Evolutionary conservation across 306 rosid genomes (phyloP).

Genomic region (Glycine latifolia): DNA sequence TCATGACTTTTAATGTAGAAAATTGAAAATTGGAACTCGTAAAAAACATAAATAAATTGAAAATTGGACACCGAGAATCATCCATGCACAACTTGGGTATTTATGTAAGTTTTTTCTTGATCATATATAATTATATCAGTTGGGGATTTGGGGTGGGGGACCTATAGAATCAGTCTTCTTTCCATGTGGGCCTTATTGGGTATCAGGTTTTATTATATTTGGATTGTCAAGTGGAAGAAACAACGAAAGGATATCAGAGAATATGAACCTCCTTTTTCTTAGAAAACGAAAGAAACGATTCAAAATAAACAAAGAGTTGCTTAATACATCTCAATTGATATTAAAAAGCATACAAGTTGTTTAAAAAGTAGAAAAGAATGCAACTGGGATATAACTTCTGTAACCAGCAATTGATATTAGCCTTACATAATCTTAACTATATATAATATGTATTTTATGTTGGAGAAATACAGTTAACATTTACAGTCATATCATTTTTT

Average conservation of each 20-base stretch:
- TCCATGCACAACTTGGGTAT: background rate
- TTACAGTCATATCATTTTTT: background rate
- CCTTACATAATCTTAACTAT: background rate
- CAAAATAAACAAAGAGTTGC: background rate
- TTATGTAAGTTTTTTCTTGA: background rate
- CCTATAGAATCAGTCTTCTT: constrained; percentile 30
- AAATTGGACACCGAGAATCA: background rate
- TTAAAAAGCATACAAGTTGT: constrained; percentile 8
- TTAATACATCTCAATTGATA: constrained; percentile 1
- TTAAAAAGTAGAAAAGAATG: background rate
- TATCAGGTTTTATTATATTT: constrained; percentile 32
- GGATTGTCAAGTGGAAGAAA: constrained; percentile 30
- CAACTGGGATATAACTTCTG: constrained; percentile 7
- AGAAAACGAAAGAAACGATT: background rate
- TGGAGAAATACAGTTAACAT: background rate
- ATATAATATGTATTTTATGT: background rate
- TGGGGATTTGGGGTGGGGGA: constrained; percentile 11
- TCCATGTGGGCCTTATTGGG: background rate
- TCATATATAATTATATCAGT: background rate
- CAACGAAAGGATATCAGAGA: constrained; percentile 12
- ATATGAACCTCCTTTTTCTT: constrained; percentile 37
- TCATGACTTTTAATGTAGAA: background rate
- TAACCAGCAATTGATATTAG: background rate
- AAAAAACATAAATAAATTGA: background rate
- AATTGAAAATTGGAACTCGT: background rate